Conservation (phyloP, 2,329 filamentous ascomycete species). For the Pestalotiopsis sp. region DNA sequence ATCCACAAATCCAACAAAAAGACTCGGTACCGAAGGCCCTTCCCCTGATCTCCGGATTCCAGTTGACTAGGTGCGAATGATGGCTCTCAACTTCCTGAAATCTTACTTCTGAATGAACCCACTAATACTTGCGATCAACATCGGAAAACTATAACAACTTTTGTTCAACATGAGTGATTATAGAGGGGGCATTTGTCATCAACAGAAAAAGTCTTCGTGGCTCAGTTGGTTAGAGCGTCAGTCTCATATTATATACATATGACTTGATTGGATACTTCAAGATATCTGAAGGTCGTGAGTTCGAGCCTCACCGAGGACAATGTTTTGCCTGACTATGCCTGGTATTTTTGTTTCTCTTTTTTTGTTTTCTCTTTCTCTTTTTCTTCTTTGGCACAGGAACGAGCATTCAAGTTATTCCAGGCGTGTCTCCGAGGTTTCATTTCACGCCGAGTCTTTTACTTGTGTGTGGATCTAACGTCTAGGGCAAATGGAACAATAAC, state of each 20-base stretch:
- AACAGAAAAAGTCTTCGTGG: constrained; percentile 36
- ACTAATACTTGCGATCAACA: too few species aligned
- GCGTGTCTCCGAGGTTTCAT: too few species aligned
- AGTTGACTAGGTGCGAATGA: too few species aligned
- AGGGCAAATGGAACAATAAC: background rate
- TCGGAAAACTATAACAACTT: too few species aligned
- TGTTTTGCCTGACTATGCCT: background rate
- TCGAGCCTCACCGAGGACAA: constrained; percentile 11
- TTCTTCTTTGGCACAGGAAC: background rate
- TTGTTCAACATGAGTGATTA: background rate
- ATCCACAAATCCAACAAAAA: too few species aligned
- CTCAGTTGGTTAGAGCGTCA: constrained; percentile 47
- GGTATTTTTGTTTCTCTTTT: background rate
- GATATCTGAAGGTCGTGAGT: constrained; percentile 12
- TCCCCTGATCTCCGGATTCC: too few species aligned
- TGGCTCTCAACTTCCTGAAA: too few species aligned
- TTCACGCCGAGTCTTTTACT: background rate
- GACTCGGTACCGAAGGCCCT: too few species aligned
- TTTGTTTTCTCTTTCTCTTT: too few species aligned
- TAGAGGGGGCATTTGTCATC: background rate
- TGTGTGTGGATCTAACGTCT: background rate
- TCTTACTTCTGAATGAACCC: too few species aligned
- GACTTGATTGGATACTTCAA: constrained; percentile 4
- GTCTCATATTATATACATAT: constrained; percentile 35
- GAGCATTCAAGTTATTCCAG: too few species aligned